Evolutionary conservation across 139 green algal genomes (phyloP).

Genomic region (Tetraselmis striata): DNA sequence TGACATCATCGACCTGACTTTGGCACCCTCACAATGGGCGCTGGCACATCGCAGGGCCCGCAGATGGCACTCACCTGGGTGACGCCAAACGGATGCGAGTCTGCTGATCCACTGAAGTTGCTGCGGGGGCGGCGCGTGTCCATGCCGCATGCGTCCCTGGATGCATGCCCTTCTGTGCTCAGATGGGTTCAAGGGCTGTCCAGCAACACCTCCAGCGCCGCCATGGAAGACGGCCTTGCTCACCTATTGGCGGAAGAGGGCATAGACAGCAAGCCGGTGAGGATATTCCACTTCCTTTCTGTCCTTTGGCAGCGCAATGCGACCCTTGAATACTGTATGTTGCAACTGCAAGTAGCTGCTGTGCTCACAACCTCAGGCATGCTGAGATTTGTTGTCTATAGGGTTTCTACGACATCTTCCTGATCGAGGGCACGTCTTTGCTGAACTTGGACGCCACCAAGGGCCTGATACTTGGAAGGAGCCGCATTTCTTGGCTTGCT

Average conservation of each 20-base stretch:
- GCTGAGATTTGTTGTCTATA: too few relatives aligned
- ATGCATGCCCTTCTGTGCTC: background rate
- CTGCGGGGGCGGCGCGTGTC: background rate
- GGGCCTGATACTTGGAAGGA: background rate
- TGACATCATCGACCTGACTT: background rate
- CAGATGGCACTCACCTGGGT: background rate
- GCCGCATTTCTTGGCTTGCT: background rate
- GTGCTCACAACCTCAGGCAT: too few relatives aligned
- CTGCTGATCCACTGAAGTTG: background rate
- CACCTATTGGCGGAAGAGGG: background rate
- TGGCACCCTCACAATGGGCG: too few relatives aligned
- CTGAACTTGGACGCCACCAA: background rate
- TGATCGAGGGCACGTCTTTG: background rate
- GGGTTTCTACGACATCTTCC: background rate
- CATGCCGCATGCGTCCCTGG: background rate
- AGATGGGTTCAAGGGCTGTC: background rate
- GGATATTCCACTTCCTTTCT: too few relatives aligned
- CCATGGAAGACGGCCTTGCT: background rate
- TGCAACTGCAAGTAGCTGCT: too few relatives aligned
- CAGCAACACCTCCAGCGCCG: background rate
- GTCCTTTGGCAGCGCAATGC: too few relatives aligned
- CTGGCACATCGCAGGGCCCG: background rate
- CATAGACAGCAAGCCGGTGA: background rate
- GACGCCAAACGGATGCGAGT: background rate
- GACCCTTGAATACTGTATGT: too few relatives aligned